Base-by-base conservation (phyloP, 768 basidiomycete genomes). In the Hebeloma cylindrosporum region DNA sequence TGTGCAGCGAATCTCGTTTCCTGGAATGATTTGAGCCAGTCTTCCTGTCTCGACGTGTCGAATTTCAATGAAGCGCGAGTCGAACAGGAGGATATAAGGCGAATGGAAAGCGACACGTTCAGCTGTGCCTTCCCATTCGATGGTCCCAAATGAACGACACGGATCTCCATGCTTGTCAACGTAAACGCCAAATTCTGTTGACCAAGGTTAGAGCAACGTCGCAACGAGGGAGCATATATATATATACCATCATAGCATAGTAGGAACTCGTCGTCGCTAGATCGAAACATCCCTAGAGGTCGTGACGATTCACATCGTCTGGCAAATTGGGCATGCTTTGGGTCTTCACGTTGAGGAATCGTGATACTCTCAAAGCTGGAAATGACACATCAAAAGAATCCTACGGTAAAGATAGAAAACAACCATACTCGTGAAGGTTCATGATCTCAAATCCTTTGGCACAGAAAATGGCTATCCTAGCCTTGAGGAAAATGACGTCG, bases 361-460 rank as follows among this genome's bases (percentile, higher is more conserved):
- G 91, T 93, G 1, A 88, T 85, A 60, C 87, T 90, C 64, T 88
- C 86, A 65, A 90, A 88, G 63, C 88, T 91, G 55, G 14, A 41
- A 16, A n/a, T 27, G 22, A 11, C 42, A 29, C 32, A 7, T 46
- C 28, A 47, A 22, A 29, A n/a, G 6, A 28, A 5, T 26, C 7
- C 7, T 16, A 7, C 13, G 20, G 4, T 1, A 8, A 7, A 3
- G 29, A 21, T 6, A 11, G n/a, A 21, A 38, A 37, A 11, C 31
- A 6, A 17, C 63, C 88, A 33, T 70, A 95, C 89, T 94, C 90
- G 17, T 83, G 82, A 30, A 97, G 76, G 56, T 97, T 92, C 88
- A 98, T 97, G 57, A 97, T 95, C 65, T 97, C 94, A 57, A 97
- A 97, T 29, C 94, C 93, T 59, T 90, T 91, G 0, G 88, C 83